These are phyloP conservation scores for Sergeia podlipaevii DNA, from an alignment of 208 protist species.

Conservation along the genomic window DNA sequence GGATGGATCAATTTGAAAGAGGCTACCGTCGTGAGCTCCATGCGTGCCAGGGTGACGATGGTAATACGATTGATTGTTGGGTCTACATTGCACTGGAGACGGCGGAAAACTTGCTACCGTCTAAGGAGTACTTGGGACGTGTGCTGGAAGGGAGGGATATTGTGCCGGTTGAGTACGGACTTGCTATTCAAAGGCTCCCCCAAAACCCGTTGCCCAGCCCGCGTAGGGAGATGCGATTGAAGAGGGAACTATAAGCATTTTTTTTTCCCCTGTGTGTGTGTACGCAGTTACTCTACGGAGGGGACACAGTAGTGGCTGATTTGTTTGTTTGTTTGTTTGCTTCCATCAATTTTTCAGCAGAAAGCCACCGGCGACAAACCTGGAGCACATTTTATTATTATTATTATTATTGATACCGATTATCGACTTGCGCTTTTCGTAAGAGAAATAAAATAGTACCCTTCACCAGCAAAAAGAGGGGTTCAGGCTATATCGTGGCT, in stretches of 20 bases:
- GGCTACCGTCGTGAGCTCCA: slow-evolving; percentile 32
- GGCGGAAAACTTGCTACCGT: slow-evolving; percentile 30
- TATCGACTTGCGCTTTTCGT: too few species aligned
- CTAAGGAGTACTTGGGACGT: slow-evolving; percentile 35
- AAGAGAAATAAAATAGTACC: too few species aligned
- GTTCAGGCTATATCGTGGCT: too few species aligned
- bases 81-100: slow-evolving; percentile 40
- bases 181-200: slow-evolving; percentile 21
- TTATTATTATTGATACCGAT: too few species aligned
- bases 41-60: slow-evolving; percentile 14
- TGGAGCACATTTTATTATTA: too few species aligned
- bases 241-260: slow-evolving; percentile 25
- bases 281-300: background rate
- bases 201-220: slow-evolving; percentile 39
- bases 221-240: slow-evolving; percentile 30
- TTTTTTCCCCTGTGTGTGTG: background rate
- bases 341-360: too few species aligned
- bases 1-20: slow-evolving; percentile 42
- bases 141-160: slow-evolving; percentile 44
- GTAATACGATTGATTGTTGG: slow-evolving; percentile 17
- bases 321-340: too few species aligned
- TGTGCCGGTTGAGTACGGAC: slow-evolving; percentile 34
- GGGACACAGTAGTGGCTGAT: too few species aligned
- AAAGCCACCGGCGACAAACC: too few species aligned
- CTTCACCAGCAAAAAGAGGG: too few species aligned